A percentile compares a stretch with the other conserved stretches of the same genome.
Conservation (phyloP, 345 rosid species). For the Citrus hindsii region DNA sequence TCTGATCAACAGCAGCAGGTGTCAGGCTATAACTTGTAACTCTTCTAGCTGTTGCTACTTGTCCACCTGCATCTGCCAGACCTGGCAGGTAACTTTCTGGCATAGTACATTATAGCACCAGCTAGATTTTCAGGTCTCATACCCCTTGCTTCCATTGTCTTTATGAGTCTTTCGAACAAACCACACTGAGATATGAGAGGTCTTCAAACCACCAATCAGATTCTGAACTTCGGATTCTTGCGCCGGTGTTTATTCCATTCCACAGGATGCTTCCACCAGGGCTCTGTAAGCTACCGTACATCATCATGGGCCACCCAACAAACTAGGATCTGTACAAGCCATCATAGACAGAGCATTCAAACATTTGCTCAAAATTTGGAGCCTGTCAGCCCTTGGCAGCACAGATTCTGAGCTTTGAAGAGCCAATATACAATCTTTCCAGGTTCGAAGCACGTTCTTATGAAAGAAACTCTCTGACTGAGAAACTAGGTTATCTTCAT, state of each 20-base stretch:
- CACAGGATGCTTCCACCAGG: slow-evolving; percentile 98
- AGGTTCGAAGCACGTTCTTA: slow-evolving; percentile 64
- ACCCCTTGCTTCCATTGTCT: slow-evolving; percentile 68
- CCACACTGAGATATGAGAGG: slow-evolving; percentile 63
- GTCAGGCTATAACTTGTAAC: slow-evolving; percentile 79
- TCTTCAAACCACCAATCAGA: slow-evolving; percentile 99
- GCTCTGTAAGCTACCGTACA: slow-evolving; percentile 95
- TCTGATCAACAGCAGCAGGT: slow-evolving; percentile 67
- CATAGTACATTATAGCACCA: slow-evolving; percentile 80
- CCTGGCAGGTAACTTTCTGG: slow-evolving; percentile 85
- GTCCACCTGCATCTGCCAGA: slow-evolving; percentile 79
- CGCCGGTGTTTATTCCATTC: slow-evolving; percentile 98
- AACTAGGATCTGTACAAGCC: slow-evolving; percentile 95
- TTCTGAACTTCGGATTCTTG: slow-evolving; percentile 67
- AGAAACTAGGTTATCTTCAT: slow-evolving; percentile 78
- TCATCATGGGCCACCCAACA: slow-evolving; percentile 99
- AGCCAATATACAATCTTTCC: slow-evolving; percentile 90
- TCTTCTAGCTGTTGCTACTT: slow-evolving; percentile 58
- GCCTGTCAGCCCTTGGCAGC: slow-evolving; percentile 58
- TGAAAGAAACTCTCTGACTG: slow-evolving; percentile 70
- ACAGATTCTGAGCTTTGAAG: slow-evolving; percentile 64
- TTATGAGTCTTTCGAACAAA: slow-evolving; percentile 74
- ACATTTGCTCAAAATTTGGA: slow-evolving; percentile 58
- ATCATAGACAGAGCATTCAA: slow-evolving; percentile 70
- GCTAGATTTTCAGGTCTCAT: slow-evolving; percentile 67